Evolutionary conservation across 345 rosid species (phyloP), one percentile per base, ranked within the genome.

Genomic region (Erucastrum elatum): DNA sequence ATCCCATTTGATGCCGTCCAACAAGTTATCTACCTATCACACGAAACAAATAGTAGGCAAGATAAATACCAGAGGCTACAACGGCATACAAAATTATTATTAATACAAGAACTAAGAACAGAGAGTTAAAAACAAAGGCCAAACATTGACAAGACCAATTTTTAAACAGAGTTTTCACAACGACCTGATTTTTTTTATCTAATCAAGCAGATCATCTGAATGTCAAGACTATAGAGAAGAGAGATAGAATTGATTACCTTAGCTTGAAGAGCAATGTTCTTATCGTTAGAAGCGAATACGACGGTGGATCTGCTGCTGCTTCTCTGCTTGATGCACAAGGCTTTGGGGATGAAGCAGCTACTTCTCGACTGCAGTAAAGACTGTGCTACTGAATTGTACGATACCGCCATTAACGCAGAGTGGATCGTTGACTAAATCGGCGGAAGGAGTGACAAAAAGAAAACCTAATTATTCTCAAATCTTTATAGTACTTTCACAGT

Each of bases 1-100:
- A 17, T 95, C 96, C 98, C 99, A 93, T 83, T 91, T 95, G 59
- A 95, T 82, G 63, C 80, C 68, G 83, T 91, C 93, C 78, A 93
- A 68, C 85, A 95, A 81, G 2, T 77, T 64, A 56, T 86, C 90
- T 66, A 89, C 92, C 99, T 95, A 86, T 72, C 83, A 53, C 53
- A 71, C 68, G 70, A 44, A 74, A 82, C 60, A 71, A 16, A 49
- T 0, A 65, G 2, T 26, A 30, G 51, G 7, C 75, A 70, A 2
- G 31, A 30, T 74, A 16, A 62, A 44, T 17, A 55, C 33, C 46
- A 37, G 1, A 8, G 17, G 8, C 4, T 8, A 66, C 17, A 61
- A 8, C 49, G 65, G 16, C 25, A 62, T 35, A 75, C 81, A 73
- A 80, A 62, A 79, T 9, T 61, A 83, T 84, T 79, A 69, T 6